Percentiles rank a stretch among this genome's conserved stretches.
phyloP scores from a whole-genome alignment of 495 filamentous ascomycete genomes.

The Xylaria cubensis region DNA sequence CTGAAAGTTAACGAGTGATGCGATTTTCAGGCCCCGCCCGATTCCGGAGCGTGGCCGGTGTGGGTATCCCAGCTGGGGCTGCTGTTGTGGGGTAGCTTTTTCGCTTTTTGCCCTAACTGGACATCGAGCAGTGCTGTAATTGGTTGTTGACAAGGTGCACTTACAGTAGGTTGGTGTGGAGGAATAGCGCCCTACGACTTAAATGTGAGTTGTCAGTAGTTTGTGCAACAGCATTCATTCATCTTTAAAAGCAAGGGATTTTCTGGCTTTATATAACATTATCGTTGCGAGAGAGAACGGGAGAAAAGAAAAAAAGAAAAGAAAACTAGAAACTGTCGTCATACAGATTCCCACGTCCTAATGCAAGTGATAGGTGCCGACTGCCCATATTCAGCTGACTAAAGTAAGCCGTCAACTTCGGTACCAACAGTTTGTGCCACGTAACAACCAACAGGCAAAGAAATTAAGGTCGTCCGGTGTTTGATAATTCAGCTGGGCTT shows the following conservation, averaged over 20 bases:
- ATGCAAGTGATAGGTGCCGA: constrained; percentile 8
- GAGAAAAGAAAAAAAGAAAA: neutral
- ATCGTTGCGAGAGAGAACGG: neutral
- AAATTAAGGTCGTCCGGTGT: neutral
- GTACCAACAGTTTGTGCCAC: neutral
- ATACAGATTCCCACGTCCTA: neutral
- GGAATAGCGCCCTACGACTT: constrained; percentile 1
- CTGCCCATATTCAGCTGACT: neutral
- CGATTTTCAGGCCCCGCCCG: constrained; percentile 23
- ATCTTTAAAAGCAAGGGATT: neutral
- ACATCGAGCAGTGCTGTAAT: constrained; percentile 16
- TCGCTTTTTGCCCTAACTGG: constrained; percentile 24
- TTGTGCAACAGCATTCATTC: neutral
- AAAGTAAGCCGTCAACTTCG: constrained; percentile 6
- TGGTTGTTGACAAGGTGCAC: constrained; percentile 15
- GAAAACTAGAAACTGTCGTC: neutral
- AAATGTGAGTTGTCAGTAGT: neutral
- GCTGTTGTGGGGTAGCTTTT: constrained; percentile 2
- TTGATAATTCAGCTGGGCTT: neutral
- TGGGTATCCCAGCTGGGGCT: constrained; percentile 1
- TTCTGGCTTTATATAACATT: neutral
- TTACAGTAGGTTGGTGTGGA: neutral
- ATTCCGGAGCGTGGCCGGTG: constrained; percentile 24
- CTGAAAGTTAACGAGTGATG: neutral
- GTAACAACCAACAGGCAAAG: neutral